phyloP scores from a whole-genome alignment of 2,329 filamentous ascomycete genomes.

The Penicillium sp. region DNA sequence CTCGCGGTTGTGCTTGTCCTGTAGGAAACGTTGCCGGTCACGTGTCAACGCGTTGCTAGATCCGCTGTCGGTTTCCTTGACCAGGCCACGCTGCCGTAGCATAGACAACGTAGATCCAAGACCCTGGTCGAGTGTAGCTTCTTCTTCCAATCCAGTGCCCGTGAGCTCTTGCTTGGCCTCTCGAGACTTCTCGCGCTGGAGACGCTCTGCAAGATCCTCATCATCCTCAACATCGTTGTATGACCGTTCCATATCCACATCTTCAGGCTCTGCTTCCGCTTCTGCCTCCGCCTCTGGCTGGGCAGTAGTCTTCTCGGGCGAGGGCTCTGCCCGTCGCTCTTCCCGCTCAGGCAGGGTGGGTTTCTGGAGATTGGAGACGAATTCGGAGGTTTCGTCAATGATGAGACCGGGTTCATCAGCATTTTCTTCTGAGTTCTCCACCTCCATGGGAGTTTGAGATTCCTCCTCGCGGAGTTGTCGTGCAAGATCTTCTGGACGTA shows the following conservation, averaged over 20 bases:
- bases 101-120: slow-evolving; percentile 82
- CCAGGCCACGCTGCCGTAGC: slow-evolving; percentile 80
- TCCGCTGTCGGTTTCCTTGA: slow-evolving; percentile 66
- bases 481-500: slow-evolving; percentile 83
- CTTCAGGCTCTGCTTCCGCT: slow-evolving; percentile 58
- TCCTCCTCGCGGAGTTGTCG: slow-evolving; percentile 72
- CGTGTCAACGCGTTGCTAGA: slow-evolving; percentile 70
- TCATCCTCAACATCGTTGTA: slow-evolving; percentile 57
- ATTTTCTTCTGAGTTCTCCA: slow-evolving; percentile 60
- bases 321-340: slow-evolving; percentile 38
- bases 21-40: slow-evolving; percentile 76
- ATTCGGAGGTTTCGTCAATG: slow-evolving; percentile 96
- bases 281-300: slow-evolving; percentile 49
- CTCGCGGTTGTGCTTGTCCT: slow-evolving; percentile 77
- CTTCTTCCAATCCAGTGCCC: slow-evolving; percentile 78
- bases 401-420: slow-evolving; percentile 70
- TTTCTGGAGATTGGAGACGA: slow-evolving; percentile 82
- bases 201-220: slow-evolving; percentile 54
- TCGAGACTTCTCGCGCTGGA: slow-evolving; percentile 53
- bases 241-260: slow-evolving; percentile 58
- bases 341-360: slow-evolving; percentile 62
- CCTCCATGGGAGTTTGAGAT: slow-evolving; percentile 58
- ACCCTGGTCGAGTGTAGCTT: slow-evolving; percentile 77
- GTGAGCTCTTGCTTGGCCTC: slow-evolving; percentile 52
- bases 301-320: slow-evolving; percentile 20